phyloP scores from a whole-genome alignment of 1,284 basidiomycete genomes.

The Irpex sp. region DNA sequence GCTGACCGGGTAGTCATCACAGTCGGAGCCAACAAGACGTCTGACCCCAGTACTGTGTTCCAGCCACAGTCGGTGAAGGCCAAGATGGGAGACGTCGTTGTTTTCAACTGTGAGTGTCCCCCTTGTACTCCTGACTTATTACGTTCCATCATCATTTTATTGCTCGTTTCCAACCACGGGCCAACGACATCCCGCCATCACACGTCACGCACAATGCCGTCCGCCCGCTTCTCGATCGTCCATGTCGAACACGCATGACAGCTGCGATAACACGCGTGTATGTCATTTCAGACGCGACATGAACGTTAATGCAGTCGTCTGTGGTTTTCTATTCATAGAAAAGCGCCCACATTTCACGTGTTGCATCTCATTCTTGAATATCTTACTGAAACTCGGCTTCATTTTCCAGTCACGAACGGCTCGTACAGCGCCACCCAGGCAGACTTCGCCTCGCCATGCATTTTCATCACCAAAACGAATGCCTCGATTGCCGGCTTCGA shows the following conservation, averaged over 20 bases:
- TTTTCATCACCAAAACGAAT: slow-evolving; percentile 53
- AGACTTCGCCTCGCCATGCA: slow-evolving; percentile 60
- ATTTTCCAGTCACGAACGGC: slow-evolving; percentile 54
- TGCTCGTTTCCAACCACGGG: neutral
- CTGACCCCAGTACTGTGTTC: slow-evolving; percentile 53
- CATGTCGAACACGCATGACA: neutral
- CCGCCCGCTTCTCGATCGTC: neutral
- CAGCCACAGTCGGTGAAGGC: slow-evolving; percentile 55
- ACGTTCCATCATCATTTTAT: neutral
- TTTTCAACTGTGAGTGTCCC: slow-evolving; percentile 59
- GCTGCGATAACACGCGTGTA: neutral
- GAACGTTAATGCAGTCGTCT: too few relatives aligned
- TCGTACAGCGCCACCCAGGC: slow-evolving; percentile 69
- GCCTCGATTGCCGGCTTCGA: slow-evolving; percentile 64
- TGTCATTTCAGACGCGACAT: neutral
- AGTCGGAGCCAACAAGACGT: slow-evolving; percentile 56
- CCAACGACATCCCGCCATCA: neutral
- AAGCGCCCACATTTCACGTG: neutral
- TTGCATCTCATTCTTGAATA: neutral
- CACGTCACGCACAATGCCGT: neutral
- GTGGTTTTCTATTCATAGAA: neutral
- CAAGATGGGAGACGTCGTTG: slow-evolving; percentile 52
- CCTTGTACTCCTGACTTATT: too few relatives aligned
- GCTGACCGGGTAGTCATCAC: slow-evolving; percentile 52
- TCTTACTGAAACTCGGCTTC: neutral